Conservation (phyloP, 2,329 filamentous ascomycete genomes). For the Reticulascus tulasneorum region DNA sequence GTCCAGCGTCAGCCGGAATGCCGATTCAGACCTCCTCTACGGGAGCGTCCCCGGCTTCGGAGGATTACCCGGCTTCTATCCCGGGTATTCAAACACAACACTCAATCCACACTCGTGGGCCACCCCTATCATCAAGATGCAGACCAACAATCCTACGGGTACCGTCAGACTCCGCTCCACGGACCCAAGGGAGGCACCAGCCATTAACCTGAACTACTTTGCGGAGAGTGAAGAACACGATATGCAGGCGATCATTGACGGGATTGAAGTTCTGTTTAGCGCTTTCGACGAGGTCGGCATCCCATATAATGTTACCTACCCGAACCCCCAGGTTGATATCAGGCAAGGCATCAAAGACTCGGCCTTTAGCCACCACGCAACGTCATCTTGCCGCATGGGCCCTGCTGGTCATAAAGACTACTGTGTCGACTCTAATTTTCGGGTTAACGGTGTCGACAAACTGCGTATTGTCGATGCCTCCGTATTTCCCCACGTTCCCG, state of each 20-base stretch:
- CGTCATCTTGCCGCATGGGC: conserved; percentile 51
- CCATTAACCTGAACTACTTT: conserved; percentile 56
- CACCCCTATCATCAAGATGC: conserved; percentile 7
- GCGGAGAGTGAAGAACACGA: conserved; percentile 27
- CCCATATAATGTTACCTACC: conserved; percentile 18
- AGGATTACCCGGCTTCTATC: conserved; percentile 3
- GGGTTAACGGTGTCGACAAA: conserved; percentile 47
- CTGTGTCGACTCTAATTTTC: conserved; percentile 52
- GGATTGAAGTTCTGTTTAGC: conserved; percentile 36
- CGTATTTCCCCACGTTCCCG: conserved; percentile 38
- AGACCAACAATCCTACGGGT: conserved; percentile 40
- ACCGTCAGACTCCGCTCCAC: conserved; percentile 51
- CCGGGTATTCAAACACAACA: conserved; percentile 6
- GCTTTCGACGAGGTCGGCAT: conserved; percentile 19
- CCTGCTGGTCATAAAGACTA: conserved; percentile 43
- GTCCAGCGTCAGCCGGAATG: conserved; percentile 5
- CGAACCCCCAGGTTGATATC: conserved; percentile 34
- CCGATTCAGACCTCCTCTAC: conserved; percentile 6
- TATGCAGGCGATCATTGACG: conserved; percentile 43
- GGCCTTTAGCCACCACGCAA: conserved; percentile 54
- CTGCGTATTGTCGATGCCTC: conserved; percentile 57
- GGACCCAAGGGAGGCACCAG: conserved; percentile 56
- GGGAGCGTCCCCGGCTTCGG: conserved; percentile 2
- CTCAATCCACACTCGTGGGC: conserved; percentile 1
- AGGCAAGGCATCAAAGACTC: conserved; percentile 39